Evolutionary conservation across 108 stramenopile species (phyloP).

Genomic region (Pseudonitzschia multistriata): DNA sequence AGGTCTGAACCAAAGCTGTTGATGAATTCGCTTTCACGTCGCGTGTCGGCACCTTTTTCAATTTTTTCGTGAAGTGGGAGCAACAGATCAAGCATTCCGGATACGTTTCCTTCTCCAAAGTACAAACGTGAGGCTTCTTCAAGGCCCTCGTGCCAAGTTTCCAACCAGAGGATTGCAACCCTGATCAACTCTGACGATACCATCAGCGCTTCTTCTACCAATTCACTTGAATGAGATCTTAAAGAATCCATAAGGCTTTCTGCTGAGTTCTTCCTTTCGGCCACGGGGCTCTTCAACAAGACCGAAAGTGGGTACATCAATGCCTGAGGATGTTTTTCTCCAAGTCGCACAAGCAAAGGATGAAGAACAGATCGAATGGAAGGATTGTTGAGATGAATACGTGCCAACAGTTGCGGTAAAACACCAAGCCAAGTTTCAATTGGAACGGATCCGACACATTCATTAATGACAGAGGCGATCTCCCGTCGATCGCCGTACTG

Average conservation of each 20-base stretch:
- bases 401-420: slow-evolving; percentile 97
- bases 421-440: slow-evolving; percentile 98
- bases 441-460: slow-evolving; percentile 68
- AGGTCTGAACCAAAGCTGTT: slow-evolving; percentile 82
- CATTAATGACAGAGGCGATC: slow-evolving; percentile 67
- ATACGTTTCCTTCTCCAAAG: slow-evolving; percentile 93
- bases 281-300: slow-evolving; percentile 84
- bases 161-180: slow-evolving; percentile 99
- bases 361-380: slow-evolving; percentile 82
- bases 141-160: slow-evolving; percentile 96
- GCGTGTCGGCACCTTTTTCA: slow-evolving; percentile 77
- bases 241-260: slow-evolving; percentile 88
- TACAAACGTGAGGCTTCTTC: slow-evolving; percentile 93
- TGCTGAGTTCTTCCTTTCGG: slow-evolving; percentile 87
- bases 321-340: slow-evolving; percentile 93
- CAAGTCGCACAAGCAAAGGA: slow-evolving; percentile 84
- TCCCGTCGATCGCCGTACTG: slow-evolving; percentile 85
- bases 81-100: slow-evolving; percentile 90
- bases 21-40: slow-evolving; percentile 78
- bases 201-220: slow-evolving; percentile 93
- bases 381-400: slow-evolving; percentile 88
- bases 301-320: slow-evolving; percentile 98
- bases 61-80: slow-evolving; percentile 81
- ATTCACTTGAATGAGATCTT: slow-evolving; percentile 71
- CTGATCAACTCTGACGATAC: slow-evolving; percentile 96